Evolutionary conservation across 1,284 basidiomycete genomes (phyloP).

Genomic region (Athelia psychrophila): DNA sequence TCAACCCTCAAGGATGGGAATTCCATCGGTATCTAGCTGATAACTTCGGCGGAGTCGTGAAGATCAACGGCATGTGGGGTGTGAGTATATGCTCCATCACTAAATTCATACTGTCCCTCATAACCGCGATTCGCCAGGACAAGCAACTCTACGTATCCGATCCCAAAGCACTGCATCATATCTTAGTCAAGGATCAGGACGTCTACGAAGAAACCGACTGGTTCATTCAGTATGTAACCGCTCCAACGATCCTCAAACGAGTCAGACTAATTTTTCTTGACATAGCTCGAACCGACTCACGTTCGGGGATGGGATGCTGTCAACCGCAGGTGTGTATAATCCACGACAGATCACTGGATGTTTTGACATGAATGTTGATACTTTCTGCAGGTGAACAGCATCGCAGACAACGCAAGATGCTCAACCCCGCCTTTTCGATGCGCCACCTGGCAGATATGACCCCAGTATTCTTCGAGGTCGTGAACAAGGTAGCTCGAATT

Average conservation of each 20-base stretch:
- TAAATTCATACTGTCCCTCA: not conserved
- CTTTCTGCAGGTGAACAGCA: slow-evolving; percentile 33
- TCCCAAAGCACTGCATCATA: slow-evolving; percentile 34
- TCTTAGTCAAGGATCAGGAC: slow-evolving; percentile 36
- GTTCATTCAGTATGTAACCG: slow-evolving; percentile 29
- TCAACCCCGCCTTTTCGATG: slow-evolving; percentile 46
- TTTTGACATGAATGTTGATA: too few relatives aligned
- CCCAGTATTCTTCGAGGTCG: slow-evolving; percentile 34
- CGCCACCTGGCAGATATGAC: slow-evolving; percentile 42
- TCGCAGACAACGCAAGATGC: slow-evolving; percentile 41
- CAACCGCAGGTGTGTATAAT: too few relatives aligned
- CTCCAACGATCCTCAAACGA: too few relatives aligned
- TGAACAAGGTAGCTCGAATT: slow-evolving; percentile 30
- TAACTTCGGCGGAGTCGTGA: slow-evolving; percentile 31
- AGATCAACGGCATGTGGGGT: slow-evolving; percentile 31
- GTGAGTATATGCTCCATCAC: slow-evolving; percentile 20
- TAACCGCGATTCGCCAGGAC: slow-evolving; percentile 21
- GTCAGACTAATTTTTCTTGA: too few relatives aligned
- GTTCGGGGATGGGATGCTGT: slow-evolving; percentile 33
- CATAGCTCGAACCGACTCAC: slow-evolving; percentile 27
- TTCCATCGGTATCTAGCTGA: slow-evolving; percentile 15
- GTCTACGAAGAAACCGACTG: slow-evolving; percentile 29
- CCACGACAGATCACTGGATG: too few relatives aligned
- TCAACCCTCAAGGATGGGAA: slow-evolving; percentile 8
- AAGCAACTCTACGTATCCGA: slow-evolving; percentile 35